A percentile compares a stretch with the other conserved stretches of the same genome.
Evolutionary conservation across 108 stramenopile genomes (phyloP).

Genomic region (Bacterosira constricta): DNA sequence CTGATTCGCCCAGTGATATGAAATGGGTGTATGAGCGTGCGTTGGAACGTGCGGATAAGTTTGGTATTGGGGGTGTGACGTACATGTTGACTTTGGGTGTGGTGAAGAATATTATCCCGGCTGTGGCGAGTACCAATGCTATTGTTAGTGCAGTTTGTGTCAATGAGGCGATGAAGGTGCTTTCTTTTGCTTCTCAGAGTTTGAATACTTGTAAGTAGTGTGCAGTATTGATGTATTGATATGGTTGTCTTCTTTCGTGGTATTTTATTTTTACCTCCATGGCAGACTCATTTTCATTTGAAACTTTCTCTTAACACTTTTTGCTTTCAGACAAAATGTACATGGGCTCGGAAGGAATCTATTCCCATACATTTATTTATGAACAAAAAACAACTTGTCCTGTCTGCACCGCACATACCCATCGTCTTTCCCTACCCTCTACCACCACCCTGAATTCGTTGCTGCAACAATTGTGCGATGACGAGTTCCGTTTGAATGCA

Average conservation of each 20-base stretch:
- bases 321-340: constrained; percentile 86
- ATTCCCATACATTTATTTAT: constrained; percentile 91
- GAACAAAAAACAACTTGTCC: constrained; percentile 89
- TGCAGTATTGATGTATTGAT: too few species aligned
- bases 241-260: neutral
- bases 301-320: neutral
- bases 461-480: constrained; percentile 74
- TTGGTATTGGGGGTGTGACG: constrained; percentile 88
- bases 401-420: constrained; percentile 75
- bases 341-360: constrained; percentile 84
- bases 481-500: constrained; percentile 81
- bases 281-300: neutral
- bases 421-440: constrained; percentile 55
- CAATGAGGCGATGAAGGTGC: constrained; percentile 93
- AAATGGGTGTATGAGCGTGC: constrained; percentile 94
- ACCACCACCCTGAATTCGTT: constrained; percentile 72
- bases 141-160: constrained; percentile 96
- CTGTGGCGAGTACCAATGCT: constrained; percentile 99
- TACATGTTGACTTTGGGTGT: constrained; percentile 97
- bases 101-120: constrained; percentile 99
- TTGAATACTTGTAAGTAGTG: constrained; percentile 82
- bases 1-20: constrained; percentile 94
- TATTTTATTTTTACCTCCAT: constrained; percentile 47
- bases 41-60: constrained; percentile 82
- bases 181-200: constrained; percentile 91